Evolutionary conservation across 495 filamentous ascomycete species (phyloP).

Genomic region (Trichodelitschia bisporula): DNA sequence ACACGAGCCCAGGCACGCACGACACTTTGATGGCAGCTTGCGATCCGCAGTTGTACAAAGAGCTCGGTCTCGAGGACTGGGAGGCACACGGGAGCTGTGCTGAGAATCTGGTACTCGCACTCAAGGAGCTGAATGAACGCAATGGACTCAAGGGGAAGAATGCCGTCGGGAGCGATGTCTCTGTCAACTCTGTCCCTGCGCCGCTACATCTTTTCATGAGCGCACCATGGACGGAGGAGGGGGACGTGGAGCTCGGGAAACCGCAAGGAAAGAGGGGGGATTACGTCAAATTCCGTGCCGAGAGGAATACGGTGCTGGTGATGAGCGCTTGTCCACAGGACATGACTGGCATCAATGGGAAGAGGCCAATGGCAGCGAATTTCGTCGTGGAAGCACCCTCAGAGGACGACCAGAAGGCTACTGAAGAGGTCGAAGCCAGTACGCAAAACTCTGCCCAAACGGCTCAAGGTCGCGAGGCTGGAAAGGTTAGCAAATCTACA

Average conservation of each 20-base stretch:
- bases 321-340: slow-evolving; percentile 21
- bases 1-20: slow-evolving; percentile 16
- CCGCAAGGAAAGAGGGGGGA: slow-evolving; percentile 14
- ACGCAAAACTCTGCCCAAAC: not conserved
- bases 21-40: slow-evolving; percentile 19
- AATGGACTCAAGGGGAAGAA: slow-evolving; percentile 15
- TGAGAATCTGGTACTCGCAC: slow-evolving; percentile 18
- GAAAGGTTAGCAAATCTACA: too few species aligned
- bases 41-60: slow-evolving; percentile 13
- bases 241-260: slow-evolving; percentile 11
- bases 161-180: slow-evolving; percentile 13
- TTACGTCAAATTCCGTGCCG: slow-evolving; percentile 16
- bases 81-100: slow-evolving; percentile 16
- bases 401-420: not conserved
- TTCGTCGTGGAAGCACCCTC: slow-evolving; percentile 11
- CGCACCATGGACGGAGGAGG: slow-evolving; percentile 12
- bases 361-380: slow-evolving; percentile 15
- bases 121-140: slow-evolving; percentile 17
- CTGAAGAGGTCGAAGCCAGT: not conserved
- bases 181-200: slow-evolving; percentile 14
- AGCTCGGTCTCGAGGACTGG: slow-evolving; percentile 14
- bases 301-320: slow-evolving; percentile 17
- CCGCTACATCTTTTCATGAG: slow-evolving; percentile 20
- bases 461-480: too few species aligned
- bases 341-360: slow-evolving; percentile 13